Base-by-base conservation (phyloP, 345 rosid genomes). In the Dipteronia dyeriana region DNA sequence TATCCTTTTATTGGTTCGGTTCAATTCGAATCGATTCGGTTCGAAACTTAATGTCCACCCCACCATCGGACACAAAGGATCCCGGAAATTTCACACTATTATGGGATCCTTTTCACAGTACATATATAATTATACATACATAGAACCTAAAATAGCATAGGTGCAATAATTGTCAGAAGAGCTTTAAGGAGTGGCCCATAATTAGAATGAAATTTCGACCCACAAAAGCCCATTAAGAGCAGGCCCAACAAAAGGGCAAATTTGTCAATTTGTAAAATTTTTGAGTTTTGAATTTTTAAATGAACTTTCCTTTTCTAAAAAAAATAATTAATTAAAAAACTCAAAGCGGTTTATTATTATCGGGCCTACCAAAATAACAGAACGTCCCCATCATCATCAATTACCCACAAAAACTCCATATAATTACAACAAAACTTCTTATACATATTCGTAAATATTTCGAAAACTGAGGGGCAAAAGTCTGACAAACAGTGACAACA, bases 291-390 rank as follows among this genome's bases (percentile, higher is more conserved):
- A 4, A 34, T 34, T 34, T 34, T 34, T 31, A 31, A 34, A 7
- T 39, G 38, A 34, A 9, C 10, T 49, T 22, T 59, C 76, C 75
- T 41, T 41, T 7, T 41, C 2, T 41, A 7, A 41, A 9, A 41
- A 8, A 41, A 41, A 41, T n/a, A n/a, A n/a, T n/a, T n/a, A 9
- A 8, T 7, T 0, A 8, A 41, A 8, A 81, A 59, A 34, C 4
- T 9, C 2, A 65, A 71, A 74, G 82, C 75, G 81, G 83, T 81
- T 81, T 56, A 72, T 41, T 9, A 66, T 79, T 80, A 75, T 47
- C 5, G 60, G 82, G 84, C 79, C 83, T 74, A 54, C 79, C 76
- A 62, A 66, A 66, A 74, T 78, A 85, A 80, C 77, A 25, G 81
- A 80, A 82, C 41, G 11, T 74, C 23, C 45, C 66, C 3, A 0